Evolutionary conservation across 108 stramenopile genomes (phyloP).

Genomic region (Parietichytrium sp.): DNA sequence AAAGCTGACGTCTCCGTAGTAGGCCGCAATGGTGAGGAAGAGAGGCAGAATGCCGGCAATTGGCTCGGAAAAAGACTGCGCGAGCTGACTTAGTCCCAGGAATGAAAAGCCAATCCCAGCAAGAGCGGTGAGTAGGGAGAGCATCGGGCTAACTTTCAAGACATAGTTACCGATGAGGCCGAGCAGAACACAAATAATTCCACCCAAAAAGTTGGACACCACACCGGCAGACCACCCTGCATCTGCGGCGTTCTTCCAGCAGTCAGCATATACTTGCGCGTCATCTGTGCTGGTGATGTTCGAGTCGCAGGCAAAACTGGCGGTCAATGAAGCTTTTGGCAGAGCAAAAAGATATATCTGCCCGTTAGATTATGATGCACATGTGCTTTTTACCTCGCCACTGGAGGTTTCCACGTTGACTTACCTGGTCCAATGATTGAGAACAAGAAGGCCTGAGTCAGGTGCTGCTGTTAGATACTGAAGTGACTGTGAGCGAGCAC

Average conservation of each 20-base stretch:
- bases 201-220: conserved; percentile 68
- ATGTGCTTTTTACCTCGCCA: no score
- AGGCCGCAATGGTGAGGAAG: conserved; percentile 55
- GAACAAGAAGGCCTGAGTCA: no score
- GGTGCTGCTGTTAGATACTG: no score
- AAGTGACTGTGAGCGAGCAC: no score
- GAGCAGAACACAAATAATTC: conserved; percentile 59
- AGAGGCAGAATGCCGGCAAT: conserved; percentile 57
- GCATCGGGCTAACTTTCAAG: conserved; percentile 50
- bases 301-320: no score
- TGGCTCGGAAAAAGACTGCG: conserved; percentile 41
- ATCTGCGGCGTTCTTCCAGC: conserved; percentile 44
- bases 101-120: conserved; percentile 65
- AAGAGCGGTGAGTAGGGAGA: conserved; percentile 58
- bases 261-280: no score
- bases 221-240: conserved; percentile 62
- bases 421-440: no score
- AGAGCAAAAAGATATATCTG: no score
- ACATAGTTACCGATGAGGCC: conserved; percentile 51
- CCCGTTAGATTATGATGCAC: no score
- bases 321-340: no score
- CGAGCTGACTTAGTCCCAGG: conserved; percentile 55
- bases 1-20: conserved; percentile 53
- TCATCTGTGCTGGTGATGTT: no score
- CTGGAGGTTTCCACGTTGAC: no score